These are phyloP conservation scores for Phaffomyces antillensis DNA, from an alignment of 805 yeast species.

Conservation along the genomic window DNA sequence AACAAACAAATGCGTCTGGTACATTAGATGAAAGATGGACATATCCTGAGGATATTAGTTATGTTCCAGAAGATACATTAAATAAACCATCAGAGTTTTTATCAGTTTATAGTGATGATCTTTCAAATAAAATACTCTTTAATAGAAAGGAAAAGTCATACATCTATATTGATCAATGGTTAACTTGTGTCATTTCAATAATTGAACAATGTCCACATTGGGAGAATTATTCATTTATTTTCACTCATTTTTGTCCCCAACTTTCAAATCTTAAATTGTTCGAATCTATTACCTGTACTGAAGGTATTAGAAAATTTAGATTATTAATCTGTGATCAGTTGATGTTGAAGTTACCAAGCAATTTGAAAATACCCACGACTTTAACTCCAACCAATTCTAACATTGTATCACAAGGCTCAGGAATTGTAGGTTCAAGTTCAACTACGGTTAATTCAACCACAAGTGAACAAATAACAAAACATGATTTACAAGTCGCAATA, in stretches of 20 bases:
- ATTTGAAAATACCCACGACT: conserved; percentile 32
- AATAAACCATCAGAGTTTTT: conserved; percentile 30
- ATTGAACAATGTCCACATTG: conserved; percentile 52
- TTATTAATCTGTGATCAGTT: conserved; percentile 53
- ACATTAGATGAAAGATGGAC: conserved; percentile 38
- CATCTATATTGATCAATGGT: conserved; percentile 46
- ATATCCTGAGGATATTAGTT: conserved; percentile 50
- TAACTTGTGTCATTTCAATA: conserved; percentile 40
- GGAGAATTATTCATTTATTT: conserved; percentile 62
- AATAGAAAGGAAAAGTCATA: conserved; percentile 18
- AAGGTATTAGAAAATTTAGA: conserved; percentile 35
- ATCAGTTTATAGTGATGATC: conserved; percentile 4
- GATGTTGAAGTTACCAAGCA: conserved; percentile 39
- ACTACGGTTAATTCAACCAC: not conserved
- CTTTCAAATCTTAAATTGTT: conserved; percentile 52
- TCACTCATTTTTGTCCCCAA: conserved; percentile 69
- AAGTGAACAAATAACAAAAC: conserved; percentile 33
- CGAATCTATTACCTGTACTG: conserved; percentile 26
- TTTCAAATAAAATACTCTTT: conserved; percentile 12
- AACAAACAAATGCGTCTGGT: not conserved
- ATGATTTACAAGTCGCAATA: conserved; percentile 60
- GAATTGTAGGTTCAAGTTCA: not conserved
- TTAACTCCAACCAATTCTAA: not conserved
- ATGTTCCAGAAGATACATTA: conserved; percentile 38
- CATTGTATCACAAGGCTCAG: not conserved